Base-by-base conservation (phyloP, 2,329 filamentous ascomycete species). In the Talaromyces sp. region DNA sequence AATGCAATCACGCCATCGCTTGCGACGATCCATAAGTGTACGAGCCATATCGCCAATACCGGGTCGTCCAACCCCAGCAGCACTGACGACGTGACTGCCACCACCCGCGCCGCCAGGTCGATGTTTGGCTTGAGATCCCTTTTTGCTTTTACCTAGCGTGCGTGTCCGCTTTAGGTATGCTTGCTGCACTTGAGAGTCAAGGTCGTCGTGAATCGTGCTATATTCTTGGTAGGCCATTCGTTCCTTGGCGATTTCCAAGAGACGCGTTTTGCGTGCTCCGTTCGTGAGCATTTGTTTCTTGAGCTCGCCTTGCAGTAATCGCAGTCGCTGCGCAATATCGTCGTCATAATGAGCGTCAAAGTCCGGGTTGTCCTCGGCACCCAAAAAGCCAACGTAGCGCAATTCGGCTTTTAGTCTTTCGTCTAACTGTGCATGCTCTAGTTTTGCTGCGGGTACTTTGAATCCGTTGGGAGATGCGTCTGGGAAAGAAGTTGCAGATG, bases 221-320 rank as follows among this genome's bases (percentile, higher is more conserved):
- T 96, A 99, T 72, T 99, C 94, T 70, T 99, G 94, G 75, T 94
- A 87, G 0, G 94, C 94, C 84, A 99, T 93, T 63, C 91, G 87
- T 71, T 96, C 92, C 66, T 91, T 89, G 7, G 94, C 90, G 28
- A 97, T 81, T 37, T 97, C 92, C 1, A 90, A 85, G 10, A 99
- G 80, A 2, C 92, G 85, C 6, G 90, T 82, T 75, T 97, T 97
- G 62, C 91, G 88, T 5, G 93, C 91, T 39, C 92, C 93, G 71
- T 99, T 99, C 73, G 89, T 79, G 57, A 96, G 84, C 71, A 89
- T 89, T 70, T 94, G 88, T 60, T 91, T 86, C 64, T 90, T 88
- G 2, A 99, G 82, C 53, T 90, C 87, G 54, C 83, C 80, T 69
- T 99, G 94, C 1, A 99, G 80, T 22, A 91, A 84, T 10, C 94